Evolutionary conservation across 768 basidiomycete species (phyloP), one percentile per base, ranked within the genome.

Genomic region (Termitomyces eurrhizus): DNA sequence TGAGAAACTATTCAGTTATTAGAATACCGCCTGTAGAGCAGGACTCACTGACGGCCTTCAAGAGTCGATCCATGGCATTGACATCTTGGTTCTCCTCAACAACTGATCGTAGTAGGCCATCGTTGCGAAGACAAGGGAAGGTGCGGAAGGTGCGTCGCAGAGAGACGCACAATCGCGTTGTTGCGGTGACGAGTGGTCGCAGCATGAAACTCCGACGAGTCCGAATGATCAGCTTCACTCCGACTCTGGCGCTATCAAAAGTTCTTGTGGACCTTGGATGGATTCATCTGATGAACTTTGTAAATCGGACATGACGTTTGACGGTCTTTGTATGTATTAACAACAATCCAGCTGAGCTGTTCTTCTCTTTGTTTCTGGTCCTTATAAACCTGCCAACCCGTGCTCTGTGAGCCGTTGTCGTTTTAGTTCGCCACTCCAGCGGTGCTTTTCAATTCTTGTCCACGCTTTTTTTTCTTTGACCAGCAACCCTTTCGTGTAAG

Each of bases 51-150:
- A 86, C 82, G 44, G 72, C 72, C 58, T 77, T 80, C 61, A 88
- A 72, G 32, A 88, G 73, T 26, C 67, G 69, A 68, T 87, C 86
- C 79, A 89, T 84, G 14, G 77, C 73, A 11, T 74, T 78, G 13
- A 89, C 77, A 70, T 86, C 83, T 58, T 84, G 77, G 4, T 79
- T 84, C 69, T 88, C 88, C 57, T 81, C 77, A 21, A 70, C 71
- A 21, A 78, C 74, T 8, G 75, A 73, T 16, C 68, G 67, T 7
- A 68, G 46, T 11, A 56, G 21, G 42, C 41, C 53, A 60, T 60
- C 52, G 42, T 59, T 62, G 6, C 52, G 58, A 21, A 62, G 53
- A 51, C 13, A 33, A 5, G 57, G 26, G 24, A 11, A 59, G 7
- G 58, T 59, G 14, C 32, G 61, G 41, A 63, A 62, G 35, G 52